phyloP scores from a whole-genome alignment of 1,284 basidiomycete species.

The Sutorius eximius region DNA sequence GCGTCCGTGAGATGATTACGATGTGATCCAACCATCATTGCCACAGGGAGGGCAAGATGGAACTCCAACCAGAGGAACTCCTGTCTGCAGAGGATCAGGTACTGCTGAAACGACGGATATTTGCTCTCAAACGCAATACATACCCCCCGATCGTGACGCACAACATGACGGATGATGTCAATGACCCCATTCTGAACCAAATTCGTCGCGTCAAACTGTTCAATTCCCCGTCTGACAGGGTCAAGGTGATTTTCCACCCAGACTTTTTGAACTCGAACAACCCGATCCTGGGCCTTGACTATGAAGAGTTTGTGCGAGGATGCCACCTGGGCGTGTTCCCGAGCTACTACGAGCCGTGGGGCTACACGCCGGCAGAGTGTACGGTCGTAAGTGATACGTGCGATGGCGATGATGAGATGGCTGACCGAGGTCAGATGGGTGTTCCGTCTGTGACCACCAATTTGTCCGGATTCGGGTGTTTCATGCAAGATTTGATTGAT shows the following conservation, averaged over 20 bases:
- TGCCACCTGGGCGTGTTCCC: slow-evolving; percentile 99
- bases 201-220: slow-evolving; percentile 92
- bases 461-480: slow-evolving; percentile 95
- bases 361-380: slow-evolving; percentile 84
- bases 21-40: slow-evolving; percentile 6
- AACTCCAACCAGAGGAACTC: slow-evolving; percentile 74
- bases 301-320: slow-evolving; percentile 97
- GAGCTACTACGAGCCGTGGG: slow-evolving; percentile 95
- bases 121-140: slow-evolving; percentile 92
- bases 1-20: not conserved
- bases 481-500: slow-evolving; percentile 99
- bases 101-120: slow-evolving; percentile 94
- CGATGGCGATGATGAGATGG: slow-evolving; percentile 8
- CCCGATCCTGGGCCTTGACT: slow-evolving; percentile 94
- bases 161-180: slow-evolving; percentile 94
- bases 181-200: slow-evolving; percentile 93
- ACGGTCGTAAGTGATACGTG: slow-evolving; percentile 60
- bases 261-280: slow-evolving; percentile 98
- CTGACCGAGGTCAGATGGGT: slow-evolving; percentile 70
- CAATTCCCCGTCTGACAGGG: slow-evolving; percentile 80
- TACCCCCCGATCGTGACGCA: slow-evolving; percentile 94
- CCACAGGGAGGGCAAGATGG: slow-evolving; percentile 71
- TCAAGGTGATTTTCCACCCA: slow-evolving; percentile 98
- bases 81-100: slow-evolving; percentile 93
- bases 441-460: slow-evolving; percentile 97